Evolutionary conservation across 1,284 basidiomycete genomes (phyloP).

Genomic region (Apiotrichum porosum): DNA sequence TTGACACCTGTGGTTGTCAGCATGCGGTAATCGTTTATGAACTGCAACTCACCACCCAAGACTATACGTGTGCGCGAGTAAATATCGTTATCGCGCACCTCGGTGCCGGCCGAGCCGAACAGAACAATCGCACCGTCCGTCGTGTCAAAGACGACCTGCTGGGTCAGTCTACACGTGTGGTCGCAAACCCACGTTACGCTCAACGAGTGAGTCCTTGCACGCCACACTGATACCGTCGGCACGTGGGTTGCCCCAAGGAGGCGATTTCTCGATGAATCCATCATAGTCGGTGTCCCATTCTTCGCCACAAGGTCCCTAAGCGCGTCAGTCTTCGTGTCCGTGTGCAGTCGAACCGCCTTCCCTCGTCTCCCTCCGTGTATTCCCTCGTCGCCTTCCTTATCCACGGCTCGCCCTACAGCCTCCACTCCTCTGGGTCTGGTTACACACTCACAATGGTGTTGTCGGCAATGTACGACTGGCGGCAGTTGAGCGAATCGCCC

Average conservation of each 20-base stretch:
- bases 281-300: constrained; percentile 51
- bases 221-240: constrained; percentile 50
- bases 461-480: constrained; percentile 30
- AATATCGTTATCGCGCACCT: constrained; percentile 42
- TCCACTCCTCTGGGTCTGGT: background rate
- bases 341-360: background rate
- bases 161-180: no score
- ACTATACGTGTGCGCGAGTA: constrained; percentile 45
- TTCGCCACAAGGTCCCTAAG: constrained; percentile 48
- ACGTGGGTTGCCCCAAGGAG: constrained; percentile 43
- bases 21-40: background rate
- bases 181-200: constrained; percentile 46
- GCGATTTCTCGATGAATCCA: constrained; percentile 34
- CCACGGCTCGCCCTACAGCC: background rate
- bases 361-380: no score
- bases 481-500: constrained; percentile 45
- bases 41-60: constrained; percentile 34
- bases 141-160: constrained; percentile 46
- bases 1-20: constrained; percentile 37
- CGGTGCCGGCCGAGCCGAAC: constrained; percentile 45
- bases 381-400: no score
- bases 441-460: constrained; percentile 44
- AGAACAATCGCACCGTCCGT: constrained; percentile 50
- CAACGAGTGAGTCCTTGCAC: constrained; percentile 47
- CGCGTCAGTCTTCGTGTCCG: background rate